Conservation (phyloP, 2,329 filamentous ascomycete species). For the Penicillium sp. region DNA sequence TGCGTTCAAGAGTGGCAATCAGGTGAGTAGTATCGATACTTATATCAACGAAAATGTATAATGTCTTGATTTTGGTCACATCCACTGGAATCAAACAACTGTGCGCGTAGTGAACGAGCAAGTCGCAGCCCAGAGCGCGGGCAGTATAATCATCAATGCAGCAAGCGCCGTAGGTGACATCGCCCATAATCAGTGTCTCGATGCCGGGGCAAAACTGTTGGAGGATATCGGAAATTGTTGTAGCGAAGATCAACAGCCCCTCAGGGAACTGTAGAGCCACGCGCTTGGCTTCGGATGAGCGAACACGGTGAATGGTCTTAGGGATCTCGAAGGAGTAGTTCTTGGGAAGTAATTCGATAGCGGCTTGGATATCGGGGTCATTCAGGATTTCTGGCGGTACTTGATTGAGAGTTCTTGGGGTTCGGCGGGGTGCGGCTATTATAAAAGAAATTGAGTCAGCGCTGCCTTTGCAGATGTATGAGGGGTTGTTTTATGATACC, state of each 20-base stretch:
- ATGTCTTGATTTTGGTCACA: conserved; percentile 92
- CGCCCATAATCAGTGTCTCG: conserved; percentile 96
- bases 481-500: conserved; percentile 25
- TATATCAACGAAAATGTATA: conserved; percentile 98
- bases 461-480: conserved; percentile 2
- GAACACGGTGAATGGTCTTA: conserved; percentile 95
- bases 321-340: conserved; percentile 99
- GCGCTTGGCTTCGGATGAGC: conserved; percentile 72
- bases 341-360: conserved; percentile 80
- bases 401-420: conserved; percentile 82
- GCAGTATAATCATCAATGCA: conserved; percentile 99
- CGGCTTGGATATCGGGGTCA: conserved; percentile 80
- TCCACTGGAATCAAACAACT: conserved; percentile 95
- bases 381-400: conserved; percentile 84
- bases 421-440: conserved; percentile 68
- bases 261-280: conserved; percentile 98
- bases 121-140: conserved; percentile 85
- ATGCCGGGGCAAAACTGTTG: conserved; percentile 89
- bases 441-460: background rate
- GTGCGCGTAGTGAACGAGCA: conserved; percentile 95
- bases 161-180: conserved; percentile 97
- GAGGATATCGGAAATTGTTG: conserved; percentile 94
- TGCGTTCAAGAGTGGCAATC: conserved; percentile 80
- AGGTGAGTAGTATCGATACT: conserved; percentile 90
- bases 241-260: conserved; percentile 90